Evolutionary conservation across 2,329 filamentous ascomycete genomes (phyloP).

Genomic region (Hymenoscyphus scutula): DNA sequence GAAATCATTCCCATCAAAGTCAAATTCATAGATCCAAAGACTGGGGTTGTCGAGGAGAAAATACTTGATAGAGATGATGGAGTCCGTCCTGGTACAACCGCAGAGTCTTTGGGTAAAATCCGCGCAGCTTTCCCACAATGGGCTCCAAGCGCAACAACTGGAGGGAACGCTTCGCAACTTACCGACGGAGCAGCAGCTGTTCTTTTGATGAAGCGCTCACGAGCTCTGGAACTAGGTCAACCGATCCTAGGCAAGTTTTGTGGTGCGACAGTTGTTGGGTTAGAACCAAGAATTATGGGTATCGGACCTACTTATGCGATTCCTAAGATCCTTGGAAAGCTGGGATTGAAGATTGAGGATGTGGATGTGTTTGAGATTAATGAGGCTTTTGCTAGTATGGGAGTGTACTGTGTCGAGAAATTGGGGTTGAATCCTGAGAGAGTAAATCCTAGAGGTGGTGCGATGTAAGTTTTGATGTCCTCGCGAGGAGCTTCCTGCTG

Average conservation of each 20-base stretch:
- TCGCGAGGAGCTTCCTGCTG: background rate
- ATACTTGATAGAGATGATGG: conserved; percentile 83
- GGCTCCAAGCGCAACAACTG: conserved; percentile 88
- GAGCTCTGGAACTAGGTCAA: conserved; percentile 75
- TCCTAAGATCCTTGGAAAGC: conserved; percentile 81
- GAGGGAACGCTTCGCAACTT: conserved; percentile 91
- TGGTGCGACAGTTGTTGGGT: conserved; percentile 76
- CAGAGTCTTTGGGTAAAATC: conserved; percentile 86
- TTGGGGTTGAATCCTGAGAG: conserved; percentile 78
- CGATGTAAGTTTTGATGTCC: conserved; percentile 36
- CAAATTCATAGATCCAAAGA: conserved; percentile 78
- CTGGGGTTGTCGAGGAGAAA: conserved; percentile 63
- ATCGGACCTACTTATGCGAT: conserved; percentile 92
- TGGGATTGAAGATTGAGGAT: conserved; percentile 77
- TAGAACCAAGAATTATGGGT: conserved; percentile 91
- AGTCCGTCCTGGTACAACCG: conserved; percentile 77
- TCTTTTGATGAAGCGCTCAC: conserved; percentile 71
- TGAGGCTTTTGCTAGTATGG: conserved; percentile 95
- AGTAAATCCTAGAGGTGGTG: conserved; percentile 95
- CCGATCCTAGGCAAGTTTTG: conserved; percentile 89
- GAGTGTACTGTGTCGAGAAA: conserved; percentile 86
- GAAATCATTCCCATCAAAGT: conserved; percentile 90
- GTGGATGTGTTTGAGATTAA: conserved; percentile 98
- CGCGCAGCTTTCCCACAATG: conserved; percentile 84
- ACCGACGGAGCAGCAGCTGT: conserved; percentile 95